These are phyloP conservation scores for Leccinum olivaceopallidum DNA, from an alignment of 768 basidiomycete species.

Conservation along the genomic window DNA sequence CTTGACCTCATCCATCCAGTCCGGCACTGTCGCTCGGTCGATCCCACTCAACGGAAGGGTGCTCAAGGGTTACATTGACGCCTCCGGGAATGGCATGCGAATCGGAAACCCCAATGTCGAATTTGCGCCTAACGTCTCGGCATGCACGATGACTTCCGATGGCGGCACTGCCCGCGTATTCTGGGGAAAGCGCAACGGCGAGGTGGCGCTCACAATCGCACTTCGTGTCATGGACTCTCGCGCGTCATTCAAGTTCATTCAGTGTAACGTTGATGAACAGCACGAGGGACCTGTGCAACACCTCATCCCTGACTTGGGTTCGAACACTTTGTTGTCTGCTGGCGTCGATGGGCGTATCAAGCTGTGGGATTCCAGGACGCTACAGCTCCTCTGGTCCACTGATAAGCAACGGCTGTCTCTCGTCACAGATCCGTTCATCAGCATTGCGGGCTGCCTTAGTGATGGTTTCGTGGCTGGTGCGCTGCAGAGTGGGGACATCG, in stretches of 20 bases:
- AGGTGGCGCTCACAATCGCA: slow-evolving; percentile 60
- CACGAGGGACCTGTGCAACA: slow-evolving; percentile 64
- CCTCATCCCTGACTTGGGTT: slow-evolving; percentile 48
- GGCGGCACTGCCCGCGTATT: slow-evolving; percentile 65
- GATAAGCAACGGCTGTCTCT: slow-evolving; percentile 34
- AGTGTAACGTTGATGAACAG: slow-evolving; percentile 55
- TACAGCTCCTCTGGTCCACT: slow-evolving; percentile 67
- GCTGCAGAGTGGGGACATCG: slow-evolving; percentile 55
- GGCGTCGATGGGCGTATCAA: slow-evolving; percentile 69
- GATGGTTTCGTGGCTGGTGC: slow-evolving; percentile 51
- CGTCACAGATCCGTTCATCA: slow-evolving; percentile 50
- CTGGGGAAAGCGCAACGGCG: slow-evolving; percentile 76
- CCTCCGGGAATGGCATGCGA: slow-evolving; percentile 57
- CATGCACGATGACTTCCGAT: slow-evolving; percentile 57
- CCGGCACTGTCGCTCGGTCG: slow-evolving; percentile 75
- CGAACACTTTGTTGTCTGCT: slow-evolving; percentile 47
- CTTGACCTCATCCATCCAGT: slow-evolving; percentile 60
- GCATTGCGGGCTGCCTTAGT: slow-evolving; percentile 45
- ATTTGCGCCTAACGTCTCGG: slow-evolving; percentile 65
- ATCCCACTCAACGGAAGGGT: slow-evolving; percentile 68
- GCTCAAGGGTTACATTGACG: slow-evolving; percentile 67
- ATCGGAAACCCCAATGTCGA: slow-evolving; percentile 77
- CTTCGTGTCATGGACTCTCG: slow-evolving; percentile 58
- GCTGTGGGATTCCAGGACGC: slow-evolving; percentile 63
- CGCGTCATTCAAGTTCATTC: slow-evolving; percentile 44